Base-by-base conservation (phyloP, 2,329 filamentous ascomycete species). In the Alternaria consortialis region DNA sequence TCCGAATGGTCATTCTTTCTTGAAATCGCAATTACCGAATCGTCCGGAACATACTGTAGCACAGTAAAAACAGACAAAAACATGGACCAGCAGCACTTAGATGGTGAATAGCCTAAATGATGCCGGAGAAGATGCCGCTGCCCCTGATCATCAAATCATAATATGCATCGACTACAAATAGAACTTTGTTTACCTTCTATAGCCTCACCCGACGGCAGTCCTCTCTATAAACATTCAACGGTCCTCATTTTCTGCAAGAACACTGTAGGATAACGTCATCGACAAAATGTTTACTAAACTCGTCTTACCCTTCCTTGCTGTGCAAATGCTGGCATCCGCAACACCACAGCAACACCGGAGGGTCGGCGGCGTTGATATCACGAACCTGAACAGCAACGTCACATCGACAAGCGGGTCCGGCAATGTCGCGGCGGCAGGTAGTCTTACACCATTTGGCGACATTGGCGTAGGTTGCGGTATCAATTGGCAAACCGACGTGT, bases 401-500 rank as follows among this genome's bases (percentile, higher is more conserved):
- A 65, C 44, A 23, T 58, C 58, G 3, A 64, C 61, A 9, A 37
- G 44, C 17, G 63, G 63, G 6, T n/a, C 4, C 11, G 63, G 54
- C 17, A 61, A 59, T 36, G 55, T 61, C 27, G 63, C 63, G 13
- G 61, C 63, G 1, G 58, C 57, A 3, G 63, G 63, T 13, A 51
- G 7, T 20, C 37, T 64, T 9, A 31, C 51, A 11, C 54, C 60
- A n/a, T 66, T 66, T 17, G 61, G 60, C 31, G 54, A 50, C 7
- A 63, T 65, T 25, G 60, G 60, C 20, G 25, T 58, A 56, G 62
- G 63, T 13, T 65, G 63, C 20, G 60, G 63, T 29, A 46, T 65
- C 17, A 60, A 65, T 13, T 65, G 63, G 63, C 31, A 60, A 34
- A 32, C 40, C 13, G 53, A 55, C 12, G 42, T 48, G 2, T 63